Evolutionary conservation across 2,329 filamentous ascomycete genomes (phyloP), one percentile per base, ranked within the genome.

Genomic region (Septoria linicola): DNA sequence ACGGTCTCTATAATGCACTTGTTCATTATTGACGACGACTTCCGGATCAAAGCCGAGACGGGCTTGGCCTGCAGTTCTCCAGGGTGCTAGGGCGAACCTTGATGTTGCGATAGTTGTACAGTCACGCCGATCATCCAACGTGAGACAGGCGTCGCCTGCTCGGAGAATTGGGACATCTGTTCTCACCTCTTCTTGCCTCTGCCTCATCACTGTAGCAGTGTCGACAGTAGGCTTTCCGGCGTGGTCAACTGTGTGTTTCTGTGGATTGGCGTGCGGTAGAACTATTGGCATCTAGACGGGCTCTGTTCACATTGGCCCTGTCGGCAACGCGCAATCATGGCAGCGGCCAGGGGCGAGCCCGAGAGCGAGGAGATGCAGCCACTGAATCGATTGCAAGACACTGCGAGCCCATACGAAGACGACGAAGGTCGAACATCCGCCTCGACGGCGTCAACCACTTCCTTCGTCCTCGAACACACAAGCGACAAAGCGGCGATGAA

Each of bases 401-500:
- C 63, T 32, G 49, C 63, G 49, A 66, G 63, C 53, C 52, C 57
- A 52, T 70, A 68, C 51, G 64, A 69, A 55, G 48, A 55, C 34
- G 48, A 69, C 68, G 56, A 63, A 63, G 39, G 67, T 60, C 4
- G 65, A 66, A 46, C 58, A 42, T 89, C 88, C 3, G 69, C 81
- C 39, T 88, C 86, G n/a, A 86, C 85, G 34, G 84, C 83, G n/a
- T 93, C 88, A 27, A 92, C 88, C 8, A 90, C 86, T 3, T 92
- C 88, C 62, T 77, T 93, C 11, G 82, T 93, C 47, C 88, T 93
- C 66, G 88, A 93, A 59, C 82, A 85, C 57, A 79, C 92, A 59
- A 79, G 81, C 62, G 84, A 88, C 66, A 70, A 64, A 57, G 68
- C 59, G 60, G 69, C 56, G 66, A 70, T 50, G 64, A 73, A 49